A percentile compares a stretch with the other conserved stretches of the same genome.
Conservation (phyloP, 441 rosid species). For the Cnidoscolus chayamansa region DNA sequence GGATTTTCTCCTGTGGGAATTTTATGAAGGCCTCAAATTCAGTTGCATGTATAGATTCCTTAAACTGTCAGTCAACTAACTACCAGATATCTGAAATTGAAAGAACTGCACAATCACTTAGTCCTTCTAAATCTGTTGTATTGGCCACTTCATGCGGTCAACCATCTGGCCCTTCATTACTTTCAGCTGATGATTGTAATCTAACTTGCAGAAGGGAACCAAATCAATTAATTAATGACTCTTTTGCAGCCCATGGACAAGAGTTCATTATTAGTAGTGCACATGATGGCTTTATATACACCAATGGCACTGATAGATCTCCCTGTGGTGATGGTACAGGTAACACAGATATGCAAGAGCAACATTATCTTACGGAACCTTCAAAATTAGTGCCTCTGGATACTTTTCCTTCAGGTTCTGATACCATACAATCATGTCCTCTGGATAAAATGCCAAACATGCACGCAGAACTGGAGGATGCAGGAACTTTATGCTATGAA, state of each 20-base stretch:
- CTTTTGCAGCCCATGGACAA: conserved; percentile 47
- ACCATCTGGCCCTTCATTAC: conserved; percentile 39
- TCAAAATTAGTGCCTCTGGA: conserved; percentile 60
- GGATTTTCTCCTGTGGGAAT: conserved; percentile 40
- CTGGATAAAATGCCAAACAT: conserved; percentile 34
- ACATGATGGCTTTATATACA: conserved; percentile 46
- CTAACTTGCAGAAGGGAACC: conserved; percentile 37
- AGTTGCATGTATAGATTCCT: conserved; percentile 40
- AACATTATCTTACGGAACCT: conserved; percentile 49
- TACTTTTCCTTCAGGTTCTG: conserved; percentile 50
- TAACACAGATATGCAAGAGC: conserved; percentile 41
- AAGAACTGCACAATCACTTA: conserved; percentile 34
- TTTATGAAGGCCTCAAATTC: conserved; percentile 36
- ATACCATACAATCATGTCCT: conserved; percentile 34
- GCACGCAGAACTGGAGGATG: conserved; percentile 43
- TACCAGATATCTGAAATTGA: conserved; percentile 41
- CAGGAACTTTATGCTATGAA: conserved; percentile 82
- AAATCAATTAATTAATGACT: conserved; percentile 37
- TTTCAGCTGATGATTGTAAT: conserved; percentile 39
- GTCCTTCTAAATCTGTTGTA: conserved; percentile 41
- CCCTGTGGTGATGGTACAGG: conserved; percentile 39
- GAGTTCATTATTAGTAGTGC: conserved; percentile 30
- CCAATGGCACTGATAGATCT: conserved; percentile 42
- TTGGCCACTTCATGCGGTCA: conserved; percentile 41
- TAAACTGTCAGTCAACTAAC: conserved; percentile 36